These are phyloP conservation scores for Porcisia deanei DNA, from an alignment of 208 protist species.

Conservation along the genomic window DNA sequence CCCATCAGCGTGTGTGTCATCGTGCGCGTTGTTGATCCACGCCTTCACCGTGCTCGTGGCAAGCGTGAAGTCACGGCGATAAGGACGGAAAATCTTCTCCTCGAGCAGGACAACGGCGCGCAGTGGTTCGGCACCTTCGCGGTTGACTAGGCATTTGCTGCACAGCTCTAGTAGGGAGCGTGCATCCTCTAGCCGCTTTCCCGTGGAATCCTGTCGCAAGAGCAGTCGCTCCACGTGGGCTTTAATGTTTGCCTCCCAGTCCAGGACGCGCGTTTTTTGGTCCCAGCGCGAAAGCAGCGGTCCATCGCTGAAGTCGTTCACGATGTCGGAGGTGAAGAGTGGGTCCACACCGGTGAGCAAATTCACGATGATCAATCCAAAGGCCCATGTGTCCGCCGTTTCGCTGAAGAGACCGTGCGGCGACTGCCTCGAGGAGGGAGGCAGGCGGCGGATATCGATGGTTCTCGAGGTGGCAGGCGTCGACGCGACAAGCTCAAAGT, in stretches of 20 bases:
- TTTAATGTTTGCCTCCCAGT: slow-evolving; percentile 80
- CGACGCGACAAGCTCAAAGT: slow-evolving; percentile 83
- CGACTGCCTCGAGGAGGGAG: slow-evolving; percentile 61
- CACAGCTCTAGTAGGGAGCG: slow-evolving; percentile 53
- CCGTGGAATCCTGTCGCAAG: slow-evolving; percentile 27
- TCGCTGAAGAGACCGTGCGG: slow-evolving; percentile 65
- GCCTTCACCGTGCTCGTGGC: slow-evolving; percentile 32
- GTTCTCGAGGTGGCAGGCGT: slow-evolving; percentile 20
- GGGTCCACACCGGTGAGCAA: slow-evolving; percentile 84
- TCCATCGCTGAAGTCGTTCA: slow-evolving; percentile 78
- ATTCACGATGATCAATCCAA: slow-evolving; percentile 61
- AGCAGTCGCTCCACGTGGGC: slow-evolving; percentile 53
- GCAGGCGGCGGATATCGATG: slow-evolving; percentile 32
- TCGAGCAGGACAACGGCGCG: slow-evolving; percentile 42
- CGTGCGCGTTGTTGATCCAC: slow-evolving; percentile 28
- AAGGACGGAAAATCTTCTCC: slow-evolving; percentile 47
- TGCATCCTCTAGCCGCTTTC: slow-evolving; percentile 23
- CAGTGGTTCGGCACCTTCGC: slow-evolving; percentile 26
- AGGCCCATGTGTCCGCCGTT: slow-evolving; percentile 67
- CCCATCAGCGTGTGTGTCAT: background rate
- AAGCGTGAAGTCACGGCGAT: slow-evolving; percentile 20
- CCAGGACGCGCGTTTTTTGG: slow-evolving; percentile 36
- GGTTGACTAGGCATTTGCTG: slow-evolving; percentile 65
- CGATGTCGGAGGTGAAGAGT: slow-evolving; percentile 58
- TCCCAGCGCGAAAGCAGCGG: slow-evolving; percentile 56